Evolutionary conservation across 1,139 yeast species (phyloP).

Genomic region (Yamadazyma conglobata): DNA sequence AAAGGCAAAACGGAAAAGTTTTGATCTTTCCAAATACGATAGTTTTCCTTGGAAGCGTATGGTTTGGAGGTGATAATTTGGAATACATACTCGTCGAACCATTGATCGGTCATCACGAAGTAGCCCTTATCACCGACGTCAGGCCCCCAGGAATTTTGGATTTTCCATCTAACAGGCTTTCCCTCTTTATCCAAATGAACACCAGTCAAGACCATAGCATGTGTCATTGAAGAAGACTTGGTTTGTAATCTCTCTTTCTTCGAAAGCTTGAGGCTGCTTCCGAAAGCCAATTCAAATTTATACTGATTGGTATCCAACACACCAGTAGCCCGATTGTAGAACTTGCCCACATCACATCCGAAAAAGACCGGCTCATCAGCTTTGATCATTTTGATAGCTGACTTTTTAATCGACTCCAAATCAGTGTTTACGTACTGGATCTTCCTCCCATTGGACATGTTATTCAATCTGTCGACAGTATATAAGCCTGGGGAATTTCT

Average conservation of each 20-base stretch:
- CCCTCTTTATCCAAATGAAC: conserved; percentile 50
- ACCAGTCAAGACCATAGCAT: conserved; percentile 78
- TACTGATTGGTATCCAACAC: conserved; percentile 67
- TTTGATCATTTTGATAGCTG: conserved; percentile 65
- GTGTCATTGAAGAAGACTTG: conserved; percentile 70
- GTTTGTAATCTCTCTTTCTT: conserved; percentile 55
- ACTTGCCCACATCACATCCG: conserved; percentile 84
- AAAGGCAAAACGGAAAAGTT: conserved; percentile 62
- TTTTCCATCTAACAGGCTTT: conserved; percentile 71
- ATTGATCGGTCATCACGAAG: conserved; percentile 77
- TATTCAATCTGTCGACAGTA: conserved; percentile 70
- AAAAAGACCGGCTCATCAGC: conserved; percentile 76
- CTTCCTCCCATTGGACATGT: conserved; percentile 62
- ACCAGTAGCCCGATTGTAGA: conserved; percentile 56
- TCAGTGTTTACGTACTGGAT: conserved; percentile 69
- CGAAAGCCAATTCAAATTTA: conserved; percentile 65
- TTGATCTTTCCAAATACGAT: conserved; percentile 47
- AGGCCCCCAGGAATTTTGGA: conserved; percentile 86
- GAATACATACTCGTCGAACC: conserved; percentile 79
- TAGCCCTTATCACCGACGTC: conserved; percentile 72
- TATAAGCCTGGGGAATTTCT: conserved; percentile 66
- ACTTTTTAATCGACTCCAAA: conserved; percentile 51
- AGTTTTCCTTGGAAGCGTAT: conserved; percentile 42
- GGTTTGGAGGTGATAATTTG: conserved; percentile 70
- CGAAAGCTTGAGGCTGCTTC: conserved; percentile 42